Conservation (phyloP, 345 rosid species). For the Gossypium longicalyx region DNA sequence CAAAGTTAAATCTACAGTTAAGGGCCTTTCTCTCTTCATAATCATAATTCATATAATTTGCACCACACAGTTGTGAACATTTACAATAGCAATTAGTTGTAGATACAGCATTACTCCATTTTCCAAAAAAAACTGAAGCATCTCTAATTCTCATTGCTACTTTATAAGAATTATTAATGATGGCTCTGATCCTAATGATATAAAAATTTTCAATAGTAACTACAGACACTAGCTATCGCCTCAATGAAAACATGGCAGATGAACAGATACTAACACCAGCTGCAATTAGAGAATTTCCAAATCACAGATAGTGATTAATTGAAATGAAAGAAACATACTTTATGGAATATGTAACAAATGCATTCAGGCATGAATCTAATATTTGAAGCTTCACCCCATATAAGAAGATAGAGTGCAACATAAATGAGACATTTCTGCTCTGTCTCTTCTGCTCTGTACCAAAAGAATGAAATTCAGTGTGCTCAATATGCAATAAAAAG, state of each 20-base stretch:
- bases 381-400: conserved; percentile 99
- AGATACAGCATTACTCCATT: background rate
- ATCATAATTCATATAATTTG: background rate
- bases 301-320: background rate
- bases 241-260: background rate
- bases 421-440: conserved; percentile 62
- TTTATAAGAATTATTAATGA: background rate
- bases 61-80: background rate
- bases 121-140: background rate
- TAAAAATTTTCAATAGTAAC: background rate
- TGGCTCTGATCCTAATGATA: background rate
- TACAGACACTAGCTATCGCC: background rate
- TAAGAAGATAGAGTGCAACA: conserved; percentile 80
- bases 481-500: background rate
- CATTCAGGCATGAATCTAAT: conserved; percentile 98
- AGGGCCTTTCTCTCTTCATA: background rate
- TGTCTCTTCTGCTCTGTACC: background rate
- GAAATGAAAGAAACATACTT: conserved; percentile 38
- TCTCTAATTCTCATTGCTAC: background rate
- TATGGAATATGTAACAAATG: conserved; percentile 94
- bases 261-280: background rate
- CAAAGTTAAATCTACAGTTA: background rate
- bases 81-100: background rate
- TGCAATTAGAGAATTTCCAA: conserved; percentile 3
- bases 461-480: conserved; percentile 11